phyloP scores from a whole-genome alignment of 2,329 filamentous ascomycete species.

The Sporothrix humicola region DNA sequence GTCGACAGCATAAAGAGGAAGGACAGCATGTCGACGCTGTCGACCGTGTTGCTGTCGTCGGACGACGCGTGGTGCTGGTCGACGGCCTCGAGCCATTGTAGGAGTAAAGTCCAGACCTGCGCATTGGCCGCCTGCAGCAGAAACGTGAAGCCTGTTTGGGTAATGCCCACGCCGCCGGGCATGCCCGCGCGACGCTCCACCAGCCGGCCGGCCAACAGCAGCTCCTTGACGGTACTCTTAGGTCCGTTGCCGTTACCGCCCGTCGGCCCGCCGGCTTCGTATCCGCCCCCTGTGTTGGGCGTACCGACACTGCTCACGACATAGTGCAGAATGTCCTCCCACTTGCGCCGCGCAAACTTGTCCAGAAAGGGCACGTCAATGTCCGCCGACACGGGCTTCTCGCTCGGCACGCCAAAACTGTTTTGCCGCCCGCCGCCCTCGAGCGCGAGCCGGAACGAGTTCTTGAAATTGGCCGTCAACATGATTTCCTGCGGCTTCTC shows the following conservation, averaged over 20 bases:
- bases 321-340: slow-evolving; percentile 95
- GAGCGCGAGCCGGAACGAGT: slow-evolving; percentile 82
- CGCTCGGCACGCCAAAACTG: slow-evolving; percentile 88
- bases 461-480: slow-evolving; percentile 80
- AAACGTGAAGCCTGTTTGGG: slow-evolving; percentile 91
- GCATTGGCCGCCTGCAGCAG: slow-evolving; percentile 93
- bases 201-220: slow-evolving; percentile 80
- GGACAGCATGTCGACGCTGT: slow-evolving; percentile 90
- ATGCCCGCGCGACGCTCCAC: slow-evolving; percentile 63
- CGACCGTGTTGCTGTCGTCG: slow-evolving; percentile 63
- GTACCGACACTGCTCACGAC: slow-evolving; percentile 79
- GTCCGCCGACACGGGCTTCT: slow-evolving; percentile 63
- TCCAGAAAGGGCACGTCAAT: slow-evolving; percentile 78
- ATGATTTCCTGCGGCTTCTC: slow-evolving; percentile 73
- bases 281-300: slow-evolving; percentile 46
- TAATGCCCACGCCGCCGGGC: slow-evolving; percentile 70
- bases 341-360: slow-evolving; percentile 82
- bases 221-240: slow-evolving; percentile 79
- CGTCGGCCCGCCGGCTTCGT: background rate
- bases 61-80: slow-evolving; percentile 69
- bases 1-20: slow-evolving; percentile 96
- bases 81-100: slow-evolving; percentile 89
- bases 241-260: slow-evolving; percentile 54
- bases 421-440: slow-evolving; percentile 84
- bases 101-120: slow-evolving; percentile 93